These are phyloP conservation scores for Saccharata proteae DNA, from an alignment of 2,329 filamentous ascomycete genomes.

Conservation along the genomic window DNA sequence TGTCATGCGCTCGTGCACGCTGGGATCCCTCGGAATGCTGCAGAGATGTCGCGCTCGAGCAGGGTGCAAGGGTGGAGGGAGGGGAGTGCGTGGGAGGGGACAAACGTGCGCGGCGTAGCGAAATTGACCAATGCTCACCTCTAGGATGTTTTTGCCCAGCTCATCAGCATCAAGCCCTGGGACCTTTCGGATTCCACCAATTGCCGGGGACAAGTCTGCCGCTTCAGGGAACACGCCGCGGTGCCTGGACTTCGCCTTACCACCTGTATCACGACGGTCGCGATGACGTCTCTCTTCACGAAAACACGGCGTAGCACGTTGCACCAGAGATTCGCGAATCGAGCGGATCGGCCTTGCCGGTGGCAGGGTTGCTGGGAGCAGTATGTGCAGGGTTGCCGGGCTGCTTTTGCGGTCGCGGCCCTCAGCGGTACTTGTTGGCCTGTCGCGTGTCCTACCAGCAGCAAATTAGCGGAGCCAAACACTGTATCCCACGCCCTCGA, in stretches of 20 bases:
- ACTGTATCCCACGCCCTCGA: no score
- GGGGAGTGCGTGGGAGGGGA: slow-evolving; percentile 5
- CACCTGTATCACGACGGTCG: slow-evolving; percentile 6
- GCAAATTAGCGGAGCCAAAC: no score
- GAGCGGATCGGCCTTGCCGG: slow-evolving; percentile 2
- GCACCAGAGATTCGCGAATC: slow-evolving; percentile 5
- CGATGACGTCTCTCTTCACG: slow-evolving; percentile 10
- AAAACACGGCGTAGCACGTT: slow-evolving; percentile 6
- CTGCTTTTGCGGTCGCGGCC: no score
- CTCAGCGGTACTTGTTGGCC: no score
- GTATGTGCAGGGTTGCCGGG: no score
- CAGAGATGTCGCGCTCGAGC: slow-evolving; percentile 8
- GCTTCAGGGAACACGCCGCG: no score
- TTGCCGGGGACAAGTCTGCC: no score
- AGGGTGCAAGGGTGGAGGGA: slow-evolving; percentile 3
- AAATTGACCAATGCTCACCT: slow-evolving; percentile 8
- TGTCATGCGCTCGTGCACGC: no score
- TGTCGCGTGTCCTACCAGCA: no score
- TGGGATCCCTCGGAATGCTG: no score
- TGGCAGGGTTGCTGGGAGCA: no score
- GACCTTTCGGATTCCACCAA: slow-evolving; percentile 5
- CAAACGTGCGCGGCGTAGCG: slow-evolving; percentile 8
- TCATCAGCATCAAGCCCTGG: slow-evolving; percentile 4
- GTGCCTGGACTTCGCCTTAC: no score
- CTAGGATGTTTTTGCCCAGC: slow-evolving; percentile 6